Evolutionary conservation across 2,329 filamentous ascomycete genomes (phyloP).

Genomic region (Raffaelea albimanens): DNA sequence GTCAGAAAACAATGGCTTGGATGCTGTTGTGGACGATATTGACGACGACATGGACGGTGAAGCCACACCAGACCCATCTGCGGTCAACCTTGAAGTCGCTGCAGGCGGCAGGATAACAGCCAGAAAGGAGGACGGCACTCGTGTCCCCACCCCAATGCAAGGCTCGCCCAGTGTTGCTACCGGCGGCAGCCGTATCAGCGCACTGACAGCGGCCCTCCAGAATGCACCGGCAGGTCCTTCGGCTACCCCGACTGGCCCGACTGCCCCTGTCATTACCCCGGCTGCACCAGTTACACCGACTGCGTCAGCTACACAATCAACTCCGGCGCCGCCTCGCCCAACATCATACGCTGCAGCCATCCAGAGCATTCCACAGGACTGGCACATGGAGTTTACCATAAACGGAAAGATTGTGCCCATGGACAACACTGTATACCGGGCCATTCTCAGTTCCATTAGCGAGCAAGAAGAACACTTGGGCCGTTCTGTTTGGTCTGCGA

Average conservation of each 20-base stretch:
- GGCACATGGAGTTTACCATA: slow-evolving; percentile 94
- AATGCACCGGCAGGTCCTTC: slow-evolving; percentile 10
- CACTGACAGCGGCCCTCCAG: slow-evolving; percentile 29
- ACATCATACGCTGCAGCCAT: slow-evolving; percentile 81
- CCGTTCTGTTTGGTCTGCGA: slow-evolving; percentile 79
- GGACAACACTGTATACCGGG: slow-evolving; percentile 92
- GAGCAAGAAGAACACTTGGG: slow-evolving; percentile 53
- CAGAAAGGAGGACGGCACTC: slow-evolving; percentile 82
- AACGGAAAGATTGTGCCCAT: slow-evolving; percentile 76
- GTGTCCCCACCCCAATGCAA: slow-evolving; percentile 73
- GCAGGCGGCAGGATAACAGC: slow-evolving; percentile 82
- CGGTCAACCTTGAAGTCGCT: slow-evolving; percentile 85
- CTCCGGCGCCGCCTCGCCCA: slow-evolving; percentile 51
- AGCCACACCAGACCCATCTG: slow-evolving; percentile 66
- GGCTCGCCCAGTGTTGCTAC: slow-evolving; percentile 29
- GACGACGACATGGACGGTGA: slow-evolving; percentile 85
- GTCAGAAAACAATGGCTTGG: slow-evolving; percentile 58
- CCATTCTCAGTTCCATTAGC: slow-evolving; percentile 59
- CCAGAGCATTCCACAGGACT: slow-evolving; percentile 75
- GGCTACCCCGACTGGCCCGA: no score
- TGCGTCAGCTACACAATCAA: slow-evolving; percentile 34
- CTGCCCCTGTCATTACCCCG: no score
- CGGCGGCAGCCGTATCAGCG: slow-evolving; percentile 17
- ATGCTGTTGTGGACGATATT: slow-evolving; percentile 83
- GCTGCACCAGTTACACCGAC: not conserved